Base-by-base conservation (phyloP, 2,329 filamentous ascomycete genomes). In the Podosphaera aphanis region DNA sequence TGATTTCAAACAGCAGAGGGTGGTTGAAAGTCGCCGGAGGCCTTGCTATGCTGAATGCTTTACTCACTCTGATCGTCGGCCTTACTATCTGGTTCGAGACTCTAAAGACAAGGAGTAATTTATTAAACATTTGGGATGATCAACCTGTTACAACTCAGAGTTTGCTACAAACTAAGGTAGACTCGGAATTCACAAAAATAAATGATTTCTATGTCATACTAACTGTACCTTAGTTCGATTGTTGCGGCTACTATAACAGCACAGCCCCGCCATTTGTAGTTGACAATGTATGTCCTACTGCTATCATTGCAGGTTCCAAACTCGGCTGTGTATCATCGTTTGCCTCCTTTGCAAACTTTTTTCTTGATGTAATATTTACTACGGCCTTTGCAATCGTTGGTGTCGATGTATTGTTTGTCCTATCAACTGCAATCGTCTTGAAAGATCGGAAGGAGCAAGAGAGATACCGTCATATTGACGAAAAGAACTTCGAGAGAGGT, bases 361-460 rank as follows among this genome's bases (percentile, higher is more conserved):
- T 79, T 56, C 64, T 88, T 51, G 80, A 85, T 61, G 63, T 74
- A 47, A 74, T 88, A 57, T 90, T 88, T 61, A 90, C 83, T 1
- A 74, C 74, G 20, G 68, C 80, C 46, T 90, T 90, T 59, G 83
- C 80, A 50, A 75, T 88, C 60, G 81, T 86, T 49, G 81, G 74
- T 47, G 60, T 83, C 51, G 76, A 85, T 57, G 70, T 70, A 37
- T 56, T 83, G 44, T 66, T 88, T 43, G 64, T 88, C 52, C 64
- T 88, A 47, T 72, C 74, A 52, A 75, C 79, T 11, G 77, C 79
- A 25, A 84, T 83, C 62, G 67, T 90, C 39, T 67, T 84, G 55
- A 86, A 85, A 68, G 77, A 84, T 55, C 75, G 82, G 57, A 81
- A 79, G 63, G 83, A 90, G 65, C 73, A 74, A 56, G 76, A 81